Evolutionary conservation across 2,329 filamentous ascomycete species (phyloP).

Genomic region (Venturia carpophila): DNA sequence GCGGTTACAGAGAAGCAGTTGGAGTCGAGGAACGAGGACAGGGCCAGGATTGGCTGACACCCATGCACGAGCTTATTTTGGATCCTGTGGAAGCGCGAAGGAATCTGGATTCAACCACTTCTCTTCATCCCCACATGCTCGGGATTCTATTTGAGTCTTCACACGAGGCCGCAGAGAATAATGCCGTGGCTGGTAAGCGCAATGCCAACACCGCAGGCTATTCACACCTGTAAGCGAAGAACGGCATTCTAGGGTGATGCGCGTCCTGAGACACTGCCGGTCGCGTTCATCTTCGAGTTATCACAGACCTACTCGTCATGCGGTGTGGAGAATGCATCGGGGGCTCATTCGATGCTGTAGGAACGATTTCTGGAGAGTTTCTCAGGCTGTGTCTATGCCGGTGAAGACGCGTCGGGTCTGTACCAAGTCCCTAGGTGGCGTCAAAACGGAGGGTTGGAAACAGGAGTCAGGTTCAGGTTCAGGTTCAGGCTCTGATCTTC

Average conservation of each 20-base stretch:
- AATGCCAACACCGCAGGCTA: neutral
- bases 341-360: neutral
- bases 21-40: neutral
- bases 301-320: neutral
- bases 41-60: neutral
- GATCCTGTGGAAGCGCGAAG: neutral
- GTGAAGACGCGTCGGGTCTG: neutral
- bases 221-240: neutral
- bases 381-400: neutral
- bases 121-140: neutral
- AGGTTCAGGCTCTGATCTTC: neutral
- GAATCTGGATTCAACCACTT: neutral
- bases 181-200: neutral
- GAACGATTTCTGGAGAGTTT: neutral
- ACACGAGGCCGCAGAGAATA: neutral
- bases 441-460: neutral
- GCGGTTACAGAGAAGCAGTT: constrained; percentile 9
- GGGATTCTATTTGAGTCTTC: neutral
- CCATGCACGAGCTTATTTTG: constrained; percentile 12
- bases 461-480: neutral
- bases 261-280: constrained; percentile 7
- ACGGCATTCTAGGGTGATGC: neutral
- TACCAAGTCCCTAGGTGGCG: neutral
- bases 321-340: neutral
- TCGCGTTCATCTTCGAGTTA: neutral